Evolutionary conservation across 2,329 filamentous ascomycete species (phyloP), one percentile per base, ranked within the genome.

Genomic region (Nothophaeocryptopus gaeumannii): DNA sequence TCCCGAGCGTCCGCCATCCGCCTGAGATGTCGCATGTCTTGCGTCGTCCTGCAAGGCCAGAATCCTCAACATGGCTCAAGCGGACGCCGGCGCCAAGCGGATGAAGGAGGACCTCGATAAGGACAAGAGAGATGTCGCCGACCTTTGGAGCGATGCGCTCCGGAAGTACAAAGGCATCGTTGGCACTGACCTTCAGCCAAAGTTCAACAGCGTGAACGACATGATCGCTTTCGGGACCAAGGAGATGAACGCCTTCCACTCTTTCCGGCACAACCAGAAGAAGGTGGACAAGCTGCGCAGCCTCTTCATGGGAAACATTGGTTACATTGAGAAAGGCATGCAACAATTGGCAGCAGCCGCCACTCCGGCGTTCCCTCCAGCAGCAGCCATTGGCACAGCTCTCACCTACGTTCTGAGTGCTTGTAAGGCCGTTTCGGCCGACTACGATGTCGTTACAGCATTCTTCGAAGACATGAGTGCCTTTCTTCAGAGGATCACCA

Each of bases 381-480:
- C 44, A 14, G 44, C 44, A 2, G 44, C 44, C 11, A 47, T 47
- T 31, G 44, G 44, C 26, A 47, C 44, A 5, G 44, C 44, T 12
- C 8, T 47, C 3, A 47, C 44, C 9, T 47, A 47, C 29, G 39
- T 47, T 35, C 44, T 47, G 16, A 47, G 44, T 47, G 44, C 44
- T 26, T 47, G 44, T 16, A 47, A 47, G 30, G 14, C 16, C 20
- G 44, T 47, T 30, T 47, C 44, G 31, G 44, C 44, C 39, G 44
- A 47, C 34, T 47, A 47, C 15, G 44, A 47, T 39, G 44, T 40
- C 12, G 44, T 47, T 12, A 47, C 39, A 33, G 44, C 44, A 31
- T 47, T 47, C 36, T 47, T 47, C 30, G 44, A 47, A 31, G 44
- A 47, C 26, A 47, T 47, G 44, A 39, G 39, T 30, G 44, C 44